phyloP scores from a whole-genome alignment of 108 stramenopile species.

The Skeletonema costatum region DNA sequence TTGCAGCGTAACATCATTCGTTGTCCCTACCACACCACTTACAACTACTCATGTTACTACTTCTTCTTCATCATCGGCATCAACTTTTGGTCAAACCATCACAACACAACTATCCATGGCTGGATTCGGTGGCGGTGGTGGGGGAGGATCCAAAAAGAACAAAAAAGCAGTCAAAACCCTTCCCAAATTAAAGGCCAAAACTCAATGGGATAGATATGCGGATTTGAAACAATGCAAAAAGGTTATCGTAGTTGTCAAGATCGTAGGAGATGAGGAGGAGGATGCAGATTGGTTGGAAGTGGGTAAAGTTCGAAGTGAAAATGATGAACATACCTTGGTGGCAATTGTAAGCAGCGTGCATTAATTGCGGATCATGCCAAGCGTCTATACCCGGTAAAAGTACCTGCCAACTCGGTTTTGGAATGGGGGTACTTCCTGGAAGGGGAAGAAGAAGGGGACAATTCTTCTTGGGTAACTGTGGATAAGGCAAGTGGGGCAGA shows the following conservation, averaged over 20 bases:
- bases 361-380: constrained; percentile 79
- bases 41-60: neutral
- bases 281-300: constrained; percentile 70
- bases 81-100: neutral
- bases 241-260: constrained; percentile 60
- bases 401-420: constrained; percentile 62
- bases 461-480: constrained; percentile 59
- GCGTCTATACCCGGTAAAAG: constrained; percentile 66
- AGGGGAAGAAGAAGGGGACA: constrained; percentile 26
- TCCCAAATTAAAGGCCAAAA: constrained; percentile 54
- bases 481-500: constrained; percentile 55
- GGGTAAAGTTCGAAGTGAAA: constrained; percentile 66
- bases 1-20: neutral
- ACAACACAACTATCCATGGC: constrained; percentile 17
- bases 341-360: constrained; percentile 71
- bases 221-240: constrained; percentile 56
- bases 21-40: neutral
- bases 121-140: constrained; percentile 27
- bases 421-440: constrained; percentile 66
- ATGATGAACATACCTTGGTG: constrained; percentile 42
- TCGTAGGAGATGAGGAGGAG: constrained; percentile 17
- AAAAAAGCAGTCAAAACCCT: constrained; percentile 21
- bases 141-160: constrained; percentile 9
- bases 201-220: constrained; percentile 78
- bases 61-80: neutral